Conservation (phyloP, 306 rosid species). For the Boehmeria nivea region DNA sequence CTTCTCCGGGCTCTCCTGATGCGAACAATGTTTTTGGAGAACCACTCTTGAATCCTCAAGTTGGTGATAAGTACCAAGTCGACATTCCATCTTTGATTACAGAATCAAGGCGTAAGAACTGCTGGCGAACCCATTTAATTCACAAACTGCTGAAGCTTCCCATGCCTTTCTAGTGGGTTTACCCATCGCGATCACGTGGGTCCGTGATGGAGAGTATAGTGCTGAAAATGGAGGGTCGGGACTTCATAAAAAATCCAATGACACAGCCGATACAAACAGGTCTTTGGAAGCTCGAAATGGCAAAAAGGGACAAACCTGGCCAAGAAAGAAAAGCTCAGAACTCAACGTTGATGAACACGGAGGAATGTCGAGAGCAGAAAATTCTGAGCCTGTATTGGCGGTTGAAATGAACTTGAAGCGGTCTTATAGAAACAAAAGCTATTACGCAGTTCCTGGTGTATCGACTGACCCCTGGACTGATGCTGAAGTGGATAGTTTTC, state of each 20-base stretch:
- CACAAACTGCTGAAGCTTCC: conserved; percentile 25
- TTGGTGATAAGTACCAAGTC: conserved; percentile 63
- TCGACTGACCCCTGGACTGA: conserved; percentile 48
- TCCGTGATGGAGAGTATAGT: conserved; percentile 24
- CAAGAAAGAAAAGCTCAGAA: conserved; percentile 24
- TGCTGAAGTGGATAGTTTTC: conserved; percentile 50
- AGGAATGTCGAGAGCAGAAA: too few species aligned
- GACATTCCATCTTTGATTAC: conserved; percentile 44
- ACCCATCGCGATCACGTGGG: conserved; percentile 43
- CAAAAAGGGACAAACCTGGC: conserved; percentile 15
- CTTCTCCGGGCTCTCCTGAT: conserved; percentile 43
- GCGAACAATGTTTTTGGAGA: conserved; percentile 33
- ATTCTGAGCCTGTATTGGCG: conserved; percentile 10
- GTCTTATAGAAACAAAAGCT: neutral
- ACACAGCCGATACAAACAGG: conserved; percentile 15
- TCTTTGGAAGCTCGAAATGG: conserved; percentile 23
- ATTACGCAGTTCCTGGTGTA: conserved; percentile 32
- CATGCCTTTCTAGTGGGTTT: conserved; percentile 46
- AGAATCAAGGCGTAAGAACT: conserved; percentile 38
- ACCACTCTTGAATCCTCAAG: conserved; percentile 39
- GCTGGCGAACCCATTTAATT: conserved; percentile 29
- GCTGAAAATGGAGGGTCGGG: conserved; percentile 20
- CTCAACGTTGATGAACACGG: conserved; percentile 18
- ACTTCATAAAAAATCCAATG: conserved; percentile 24
- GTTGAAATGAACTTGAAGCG: conserved; percentile 20